Evolutionary conservation across 164 flowering plant genomes (phyloP).

Genomic region (Nelumbo lutea): DNA sequence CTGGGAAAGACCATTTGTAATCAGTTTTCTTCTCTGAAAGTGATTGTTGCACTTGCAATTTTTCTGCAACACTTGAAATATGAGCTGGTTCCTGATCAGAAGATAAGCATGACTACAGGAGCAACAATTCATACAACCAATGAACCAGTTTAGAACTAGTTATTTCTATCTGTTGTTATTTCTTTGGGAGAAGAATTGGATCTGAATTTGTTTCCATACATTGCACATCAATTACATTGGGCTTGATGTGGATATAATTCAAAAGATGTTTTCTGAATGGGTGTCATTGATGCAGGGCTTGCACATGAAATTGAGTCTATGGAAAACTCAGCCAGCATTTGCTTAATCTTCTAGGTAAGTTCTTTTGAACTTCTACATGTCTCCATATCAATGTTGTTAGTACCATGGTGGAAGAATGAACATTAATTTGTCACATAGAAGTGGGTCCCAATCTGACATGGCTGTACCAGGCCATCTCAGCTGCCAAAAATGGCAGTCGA

Average conservation of each 20-base stretch:
- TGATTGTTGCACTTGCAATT: constrained; percentile 75
- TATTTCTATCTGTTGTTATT: background rate
- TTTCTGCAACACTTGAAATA: constrained; percentile 69
- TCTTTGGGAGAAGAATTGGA: background rate
- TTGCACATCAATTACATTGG: background rate
- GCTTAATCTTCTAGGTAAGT: constrained; percentile 36
- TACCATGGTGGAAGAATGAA: no score
- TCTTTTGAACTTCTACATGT: background rate
- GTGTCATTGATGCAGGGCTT: constrained; percentile 54
- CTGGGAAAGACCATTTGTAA: constrained; percentile 92
- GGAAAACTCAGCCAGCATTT: constrained; percentile 24
- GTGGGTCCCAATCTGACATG: no score
- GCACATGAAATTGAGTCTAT: constrained; percentile 64
- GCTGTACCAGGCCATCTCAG: no score
- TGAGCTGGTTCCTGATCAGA: constrained; percentile 85
- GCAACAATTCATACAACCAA: constrained; percentile 97
- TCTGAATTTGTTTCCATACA: background rate
- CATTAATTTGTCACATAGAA: no score
- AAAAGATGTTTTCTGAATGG: background rate
- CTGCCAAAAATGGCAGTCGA: no score
- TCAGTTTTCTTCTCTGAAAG: constrained; percentile 93
- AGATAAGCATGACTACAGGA: constrained; percentile 90
- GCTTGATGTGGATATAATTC: background rate
- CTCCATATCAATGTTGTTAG: background rate
- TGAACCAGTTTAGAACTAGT: constrained; percentile 32